These are phyloP conservation scores for Arthrobotrys pseudoclavata DNA, from an alignment of 2,329 filamentous ascomycete species.

Conservation along the genomic window DNA sequence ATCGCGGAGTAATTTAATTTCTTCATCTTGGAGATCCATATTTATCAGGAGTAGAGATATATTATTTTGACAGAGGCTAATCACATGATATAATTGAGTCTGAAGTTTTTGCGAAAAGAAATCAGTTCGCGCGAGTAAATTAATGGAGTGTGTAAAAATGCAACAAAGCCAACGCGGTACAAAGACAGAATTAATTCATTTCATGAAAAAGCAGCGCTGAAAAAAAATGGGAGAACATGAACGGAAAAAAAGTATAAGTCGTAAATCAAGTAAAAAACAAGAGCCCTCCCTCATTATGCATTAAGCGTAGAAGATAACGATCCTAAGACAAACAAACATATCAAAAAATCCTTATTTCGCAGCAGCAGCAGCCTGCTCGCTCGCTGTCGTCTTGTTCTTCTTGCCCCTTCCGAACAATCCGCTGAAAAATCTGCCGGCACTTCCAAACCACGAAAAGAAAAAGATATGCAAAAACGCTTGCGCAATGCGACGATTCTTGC, in stretches of 20 bases:
- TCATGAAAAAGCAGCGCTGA: not conserved
- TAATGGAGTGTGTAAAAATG: conserved; percentile 11
- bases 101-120: not conserved
- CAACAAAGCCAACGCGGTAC: conserved; percentile 15
- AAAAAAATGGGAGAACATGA: conserved; percentile 15
- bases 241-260: not conserved
- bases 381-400: conserved; percentile 43
- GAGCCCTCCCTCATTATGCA: conserved; percentile 26
- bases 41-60: not conserved
- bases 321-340: not conserved
- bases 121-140: not conserved
- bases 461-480: conserved; percentile 57
- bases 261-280: conserved; percentile 7
- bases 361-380: conserved; percentile 15
- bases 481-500: conserved; percentile 54
- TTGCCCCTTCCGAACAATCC: conserved; percentile 53
- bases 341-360: not conserved
- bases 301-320: conserved; percentile 1
- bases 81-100: not conserved
- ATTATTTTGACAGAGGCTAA: conserved; percentile 1
- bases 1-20: not conserved
- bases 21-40: not conserved
- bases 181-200: conserved; percentile 5
- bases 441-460: conserved; percentile 59
- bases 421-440: conserved; percentile 49